Base-by-base conservation (phyloP, 352 stramenopile species). In the Phytopythium vexans region DNA sequence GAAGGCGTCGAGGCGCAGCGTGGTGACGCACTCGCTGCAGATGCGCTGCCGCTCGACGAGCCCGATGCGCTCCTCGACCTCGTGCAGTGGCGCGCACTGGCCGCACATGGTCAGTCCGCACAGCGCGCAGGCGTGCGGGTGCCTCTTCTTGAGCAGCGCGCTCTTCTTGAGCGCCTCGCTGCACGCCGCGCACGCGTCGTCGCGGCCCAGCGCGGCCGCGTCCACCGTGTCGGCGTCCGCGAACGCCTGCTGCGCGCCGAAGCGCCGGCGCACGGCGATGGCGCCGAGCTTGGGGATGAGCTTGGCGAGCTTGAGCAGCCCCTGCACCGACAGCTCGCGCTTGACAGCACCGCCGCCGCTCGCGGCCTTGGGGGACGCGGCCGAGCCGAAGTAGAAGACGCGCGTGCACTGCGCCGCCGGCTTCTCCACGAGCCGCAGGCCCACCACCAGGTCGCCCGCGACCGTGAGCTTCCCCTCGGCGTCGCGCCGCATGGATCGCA, bases 11-110 rank as follows among this genome's bases (percentile, higher is more conserved):
- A 58, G 53, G 27, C 62, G 56, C 14, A 66, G 61, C n/a, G 55
- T 37, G 8, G 61, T 60, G 31, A 72, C 57, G 56, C 72, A 82
- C 54, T 72, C 60, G 45, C 58, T 60, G 66, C 72, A 82, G 16
- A 82, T 55, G 12, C 69, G 68, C 0, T 60, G 47, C 12, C 64
- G 68, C 42, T 77, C 66, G 32, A 75, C 60, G 8, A 77, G 54
- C 16, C 69, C 69, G 21, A 79, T 66, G 32, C 58, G 72, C 3
- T 54, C 66, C 45, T 82, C 72, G 4, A 78, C 49, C 37, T 79
- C 72, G 37, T 79, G 60, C 8, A 46, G 39, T 16, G 62, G 52
- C 12, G 72, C 75, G 56, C 72, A 82, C 11, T 60, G 61, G 14
- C 55, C 33, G 40, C 72, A 82, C 12, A 61, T 63, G n/a, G 60